Evolutionary conservation across 805 yeast species (phyloP).

Genomic region (Komagataella mondaviorum): DNA sequence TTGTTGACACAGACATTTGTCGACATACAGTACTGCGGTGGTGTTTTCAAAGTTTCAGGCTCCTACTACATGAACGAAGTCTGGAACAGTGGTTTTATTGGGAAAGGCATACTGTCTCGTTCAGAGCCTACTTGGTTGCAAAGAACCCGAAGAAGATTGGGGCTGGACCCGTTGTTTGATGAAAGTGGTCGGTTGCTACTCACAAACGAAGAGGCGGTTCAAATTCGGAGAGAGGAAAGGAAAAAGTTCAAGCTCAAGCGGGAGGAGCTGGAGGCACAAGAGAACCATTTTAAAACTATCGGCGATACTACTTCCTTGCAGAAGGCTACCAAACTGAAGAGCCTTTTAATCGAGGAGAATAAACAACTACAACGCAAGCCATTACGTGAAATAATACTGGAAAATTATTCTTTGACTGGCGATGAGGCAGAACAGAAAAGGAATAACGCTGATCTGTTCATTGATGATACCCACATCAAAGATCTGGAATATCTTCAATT

Average conservation of each 20-base stretch:
- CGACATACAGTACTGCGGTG: constrained; percentile 8
- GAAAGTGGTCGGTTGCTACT: constrained; percentile 10
- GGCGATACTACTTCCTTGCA: constrained; percentile 13
- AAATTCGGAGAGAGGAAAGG: constrained; percentile 57
- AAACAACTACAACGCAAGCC: constrained; percentile 4
- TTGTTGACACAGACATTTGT: background rate
- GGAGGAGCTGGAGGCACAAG: constrained; percentile 37
- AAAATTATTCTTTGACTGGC: constrained; percentile 15
- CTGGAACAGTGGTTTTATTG: constrained; percentile 87
- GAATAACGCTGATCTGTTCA: background rate
- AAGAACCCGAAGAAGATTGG: constrained; percentile 47
- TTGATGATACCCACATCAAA: background rate
- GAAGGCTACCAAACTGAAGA: constrained; percentile 12
- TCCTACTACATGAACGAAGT: constrained; percentile 35
- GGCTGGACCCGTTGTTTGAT: constrained; percentile 15
- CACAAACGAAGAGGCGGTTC: constrained; percentile 69
- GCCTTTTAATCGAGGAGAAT: constrained; percentile 8
- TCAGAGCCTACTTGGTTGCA: constrained; percentile 86
- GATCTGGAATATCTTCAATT: constrained; percentile 45
- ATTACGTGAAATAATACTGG: constrained; percentile 21
- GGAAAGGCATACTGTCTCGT: constrained; percentile 80
- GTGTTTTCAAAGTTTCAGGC: constrained; percentile 26
- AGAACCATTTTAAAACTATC: constrained; percentile 17
- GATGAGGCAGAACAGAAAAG: constrained; percentile 5
- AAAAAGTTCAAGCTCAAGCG: constrained; percentile 60